These are phyloP conservation scores for Neophaeococcomyces aloes DNA, from an alignment of 2,329 filamentous ascomycete genomes.

Conservation along the genomic window DNA sequence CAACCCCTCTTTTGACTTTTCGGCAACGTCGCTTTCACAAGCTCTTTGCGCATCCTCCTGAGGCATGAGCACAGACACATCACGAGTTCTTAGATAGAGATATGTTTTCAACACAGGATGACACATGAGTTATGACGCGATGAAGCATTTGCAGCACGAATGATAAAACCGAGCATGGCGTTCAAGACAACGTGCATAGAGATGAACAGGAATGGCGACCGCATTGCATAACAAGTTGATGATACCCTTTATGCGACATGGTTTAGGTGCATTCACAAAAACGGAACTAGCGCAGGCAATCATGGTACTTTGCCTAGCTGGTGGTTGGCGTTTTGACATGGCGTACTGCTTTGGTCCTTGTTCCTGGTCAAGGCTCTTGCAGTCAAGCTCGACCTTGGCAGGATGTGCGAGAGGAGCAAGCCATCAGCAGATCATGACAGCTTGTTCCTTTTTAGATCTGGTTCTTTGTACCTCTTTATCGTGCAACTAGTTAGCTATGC, in stretches of 20 bases:
- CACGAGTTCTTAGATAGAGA: not conserved
- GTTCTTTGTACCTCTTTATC: no score
- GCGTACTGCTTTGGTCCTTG: not conserved
- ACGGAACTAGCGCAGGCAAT: slow-evolving; percentile 2
- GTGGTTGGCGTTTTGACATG: slow-evolving; percentile 2
- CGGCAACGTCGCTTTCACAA: slow-evolving; percentile 15
- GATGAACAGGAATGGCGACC: slow-evolving; percentile 10
- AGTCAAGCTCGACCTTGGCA: no score
- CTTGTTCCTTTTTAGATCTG: no score
- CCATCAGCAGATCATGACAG: no score
- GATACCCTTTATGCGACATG: slow-evolving; percentile 9
- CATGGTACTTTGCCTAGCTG: not conserved
- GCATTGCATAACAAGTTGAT: slow-evolving; percentile 6
- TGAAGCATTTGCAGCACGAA: not conserved
- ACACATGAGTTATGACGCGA: not conserved
- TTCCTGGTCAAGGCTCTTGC: no score
- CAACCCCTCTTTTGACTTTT: slow-evolving; percentile 12
- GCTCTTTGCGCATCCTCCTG: slow-evolving; percentile 19
- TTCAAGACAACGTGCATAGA: not conserved
- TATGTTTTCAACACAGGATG: not conserved
- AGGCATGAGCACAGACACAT: slow-evolving; percentile 2
- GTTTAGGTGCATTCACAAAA: slow-evolving; percentile 8
- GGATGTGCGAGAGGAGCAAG: no score
- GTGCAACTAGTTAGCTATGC: no score
- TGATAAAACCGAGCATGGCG: not conserved